phyloP scores from a whole-genome alignment of 2,329 filamentous ascomycete species.

The Huntiella savannae region DNA sequence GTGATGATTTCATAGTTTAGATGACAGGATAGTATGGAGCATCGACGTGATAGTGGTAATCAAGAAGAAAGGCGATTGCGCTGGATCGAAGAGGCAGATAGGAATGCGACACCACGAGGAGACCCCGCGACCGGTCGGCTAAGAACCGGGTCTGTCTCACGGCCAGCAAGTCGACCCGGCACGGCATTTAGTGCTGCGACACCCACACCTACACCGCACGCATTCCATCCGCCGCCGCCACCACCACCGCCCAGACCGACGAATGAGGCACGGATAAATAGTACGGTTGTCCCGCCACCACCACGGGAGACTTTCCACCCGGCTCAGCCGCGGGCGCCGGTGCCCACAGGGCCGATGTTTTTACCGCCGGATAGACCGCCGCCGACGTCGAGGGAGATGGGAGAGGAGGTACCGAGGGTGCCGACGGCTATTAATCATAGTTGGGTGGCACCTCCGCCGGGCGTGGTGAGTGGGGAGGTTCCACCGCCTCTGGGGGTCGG shows the following conservation, averaged over 20 bases:
- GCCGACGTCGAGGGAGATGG: neutral
- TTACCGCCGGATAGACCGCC: neutral
- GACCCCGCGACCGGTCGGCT: too few species aligned
- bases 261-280: neutral
- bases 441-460: too few species aligned
- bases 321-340: neutral
- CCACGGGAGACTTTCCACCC: neutral
- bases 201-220: neutral
- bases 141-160: too few species aligned
- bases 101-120: too few species aligned
- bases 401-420: neutral
- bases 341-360: neutral
- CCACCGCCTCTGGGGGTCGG: neutral
- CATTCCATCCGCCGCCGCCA: neutral
- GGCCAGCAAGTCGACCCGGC: too few species aligned
- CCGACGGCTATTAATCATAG: conserved; percentile 1
- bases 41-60: too few species aligned
- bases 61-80: too few species aligned
- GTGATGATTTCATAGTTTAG: too few species aligned
- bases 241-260: neutral
- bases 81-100: too few species aligned
- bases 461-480: neutral
- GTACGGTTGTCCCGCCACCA: conserved; percentile 1
- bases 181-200: neutral
- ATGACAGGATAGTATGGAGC: too few species aligned